Base-by-base conservation (phyloP, 2,329 filamentous ascomycete genomes). In the Periglandula ipomoeae region DNA sequence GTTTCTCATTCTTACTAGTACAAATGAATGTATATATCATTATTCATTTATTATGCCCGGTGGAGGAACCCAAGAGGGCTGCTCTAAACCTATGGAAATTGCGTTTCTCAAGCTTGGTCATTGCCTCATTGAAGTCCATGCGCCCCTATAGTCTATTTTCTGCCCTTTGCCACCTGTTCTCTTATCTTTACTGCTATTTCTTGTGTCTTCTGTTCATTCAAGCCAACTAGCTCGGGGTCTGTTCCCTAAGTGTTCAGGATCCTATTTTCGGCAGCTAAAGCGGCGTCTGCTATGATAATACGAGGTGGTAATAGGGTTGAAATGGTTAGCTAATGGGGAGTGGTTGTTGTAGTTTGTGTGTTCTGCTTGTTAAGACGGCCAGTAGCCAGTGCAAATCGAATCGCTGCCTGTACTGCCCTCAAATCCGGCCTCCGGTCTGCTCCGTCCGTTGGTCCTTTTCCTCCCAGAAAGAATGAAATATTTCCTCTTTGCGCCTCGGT, bases 401-500 rank as follows among this genome's bases (percentile, higher is more conserved):
- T 37, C 3, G 35, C 11, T 38, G 35, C 35, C 19, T 38, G 15
- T 38, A 38, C 15, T 20, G 35, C 35, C 19, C 19, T 17, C 19
- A 38, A 38, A 38, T 38, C 17, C 19, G 35, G 35, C 35, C 9
- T 38, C 35, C 35, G 17, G 15, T 38, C 19, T 38, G 15, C 35
- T n/a, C 35, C 35, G 35, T 38, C 35, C n/a, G 35, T 38, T n/a
- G 35, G 19, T 37, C 49, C 13, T 15, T 50, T 13, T 47, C 44
- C 20, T 27, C 50, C n/a, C 34, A 50, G 5, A 47, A 50, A 22
- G 47, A 50, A 19, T 19, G 8, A 38, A 4, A 38, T 38, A n/a
- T 38, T 38, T 38, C 35, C 35, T 38, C n/a, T 46, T n/a, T n/a
- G n/a, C n/a, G n/a, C n/a, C n/a, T n/a, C n/a, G n/a, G n/a, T n/a